Evolutionary conservation across 352 stramenopile genomes (phyloP).

Genomic region (Pythium rhizo-oryzae): DNA sequence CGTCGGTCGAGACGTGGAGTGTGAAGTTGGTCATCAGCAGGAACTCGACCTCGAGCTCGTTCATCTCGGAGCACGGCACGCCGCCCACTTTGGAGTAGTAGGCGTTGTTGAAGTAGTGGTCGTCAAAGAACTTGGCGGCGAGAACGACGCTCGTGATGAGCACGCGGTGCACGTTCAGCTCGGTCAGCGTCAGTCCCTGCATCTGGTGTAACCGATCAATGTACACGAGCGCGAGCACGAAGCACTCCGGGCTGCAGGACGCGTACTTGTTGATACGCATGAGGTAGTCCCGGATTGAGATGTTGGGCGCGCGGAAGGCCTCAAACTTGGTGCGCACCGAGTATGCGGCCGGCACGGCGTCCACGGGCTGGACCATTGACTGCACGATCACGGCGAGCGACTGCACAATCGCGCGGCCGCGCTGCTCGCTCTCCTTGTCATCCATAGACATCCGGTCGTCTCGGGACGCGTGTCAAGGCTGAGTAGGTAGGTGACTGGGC

Average conservation of each 20-base stretch:
- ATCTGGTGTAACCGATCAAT: slow-evolving; percentile 98
- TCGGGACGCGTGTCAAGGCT: no score
- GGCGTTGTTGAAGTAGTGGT: slow-evolving; percentile 99
- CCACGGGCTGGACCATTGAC: slow-evolving; percentile 74
- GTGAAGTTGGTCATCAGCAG: slow-evolving; percentile 98
- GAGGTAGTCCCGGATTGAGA: slow-evolving; percentile 86
- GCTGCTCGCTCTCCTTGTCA: slow-evolving; percentile 68
- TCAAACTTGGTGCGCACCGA: slow-evolving; percentile 83
- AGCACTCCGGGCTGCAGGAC: slow-evolving; percentile 98
- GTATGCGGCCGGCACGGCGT: slow-evolving; percentile 58
- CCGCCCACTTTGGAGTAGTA: slow-evolving; percentile 98
- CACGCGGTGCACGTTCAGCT: slow-evolving; percentile 98
- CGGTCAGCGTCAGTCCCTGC: slow-evolving; percentile 96
- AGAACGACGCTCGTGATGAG: slow-evolving; percentile 98
- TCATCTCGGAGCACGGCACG: slow-evolving; percentile 94
- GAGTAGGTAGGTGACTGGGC: neutral
- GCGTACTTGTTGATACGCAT: slow-evolving; percentile 97
- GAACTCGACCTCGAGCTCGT: slow-evolving; percentile 98
- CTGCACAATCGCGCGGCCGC: slow-evolving; percentile 76
- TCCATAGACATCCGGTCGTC: slow-evolving; percentile 37
- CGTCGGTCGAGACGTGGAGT: slow-evolving; percentile 92
- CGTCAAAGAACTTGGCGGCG: slow-evolving; percentile 99
- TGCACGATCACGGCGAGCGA: slow-evolving; percentile 78
- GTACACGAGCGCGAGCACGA: slow-evolving; percentile 98
- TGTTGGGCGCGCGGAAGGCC: slow-evolving; percentile 78